Base-by-base conservation (phyloP, 139 green algal species). In the Auxenochlorella pyrenoidosa region DNA sequence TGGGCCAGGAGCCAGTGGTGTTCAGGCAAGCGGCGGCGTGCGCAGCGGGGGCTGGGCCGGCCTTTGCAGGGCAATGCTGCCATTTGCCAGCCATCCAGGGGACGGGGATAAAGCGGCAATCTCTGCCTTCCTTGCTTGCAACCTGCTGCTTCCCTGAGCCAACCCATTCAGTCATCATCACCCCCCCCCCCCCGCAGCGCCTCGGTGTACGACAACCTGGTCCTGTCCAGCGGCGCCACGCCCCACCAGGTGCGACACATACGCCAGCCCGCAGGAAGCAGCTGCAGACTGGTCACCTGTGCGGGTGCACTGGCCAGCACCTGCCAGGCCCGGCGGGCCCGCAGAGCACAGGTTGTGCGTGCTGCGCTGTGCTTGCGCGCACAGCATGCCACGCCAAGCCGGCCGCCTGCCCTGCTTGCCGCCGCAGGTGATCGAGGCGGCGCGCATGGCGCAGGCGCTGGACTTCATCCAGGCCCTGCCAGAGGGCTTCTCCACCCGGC, bases 1-100 rank as follows among this genome's bases (percentile, higher is more conserved):
- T 99, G 19, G 92, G 80, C 43, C 97, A 99, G 91, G 97, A 99
- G 93, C 96, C 96, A 0, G 94, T 92, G 15, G 94, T 99, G 60
- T 99, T 99, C 88, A 95, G 84, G 92, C 94, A 47, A 21, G 66
- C 30, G 32, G 16, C 3, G 13, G 10, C 5, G 19, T 77, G 1
- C 1, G 2, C 8, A 44, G 66, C n/a, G n/a, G n/a, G n/a, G n/a
- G n/a, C n/a, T n/a, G n/a, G n/a, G n/a, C n/a, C n/a, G n/a, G n/a
- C n/a, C n/a, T n/a, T n/a, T n/a, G n/a, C n/a, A n/a, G n/a, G n/a
- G n/a, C n/a, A n/a, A n/a, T n/a, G n/a, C n/a, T n/a, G n/a, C n/a
- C n/a, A n/a, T n/a, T n/a, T n/a, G n/a, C n/a, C n/a, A n/a, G n/a
- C n/a, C n/a, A n/a, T n/a, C n/a, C n/a, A n/a, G n/a, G n/a, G n/a